Evolutionary conservation across 495 filamentous ascomycete genomes (phyloP), one percentile per base, ranked within the genome.

Genomic region (Sphaerosporella brunnea): DNA sequence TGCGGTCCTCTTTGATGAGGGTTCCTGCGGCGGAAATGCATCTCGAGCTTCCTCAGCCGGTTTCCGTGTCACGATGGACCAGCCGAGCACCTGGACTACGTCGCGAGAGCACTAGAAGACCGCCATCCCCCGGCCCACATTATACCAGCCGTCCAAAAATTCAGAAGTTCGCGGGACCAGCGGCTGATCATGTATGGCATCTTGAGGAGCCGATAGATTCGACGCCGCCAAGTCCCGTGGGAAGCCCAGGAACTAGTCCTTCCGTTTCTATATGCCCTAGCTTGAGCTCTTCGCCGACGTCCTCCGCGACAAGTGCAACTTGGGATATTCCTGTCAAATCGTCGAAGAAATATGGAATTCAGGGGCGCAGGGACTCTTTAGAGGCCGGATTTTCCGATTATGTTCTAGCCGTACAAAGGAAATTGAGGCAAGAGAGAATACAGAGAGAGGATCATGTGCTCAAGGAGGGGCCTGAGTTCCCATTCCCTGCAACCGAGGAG

Each of bases 111-210:
- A 56, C 58, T 9, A 45, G 52, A 13, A 57, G 56, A 32, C 9
- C 24, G 47, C 18, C 56, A 52, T 51, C 52, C 23, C 40, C 45
- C 48, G 43, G 45, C 21, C 18, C 18, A 2, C n/a, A 48, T 26
- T 35, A 56, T 25, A 58, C 53, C 32, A 50, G 51, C 36, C 57
- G 53, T 19, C 48, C 51, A 15, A 48, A 53, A 45, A 37, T 55
- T 23, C 51, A 49, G 24, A 55, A 56, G 40, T 49, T 45, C 34
- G 47, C 45, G 40, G 50, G 51, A 21, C 54, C 50, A n/a, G 49
- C 58, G 26, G 38, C 42, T n/a, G 58, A 61, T 46, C 58, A 61
- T 38, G 58, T 61, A 23, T 60, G 46, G n/a, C 58, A 61, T 61
- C 49, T 61, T 32, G 50, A 54, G 15, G 58, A 61, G 23, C 58